A percentile compares a stretch with the other conserved stretches of the same genome.
Conservation (phyloP, 2,329 filamentous ascomycete species). For the Diaporthe amygdali region DNA sequence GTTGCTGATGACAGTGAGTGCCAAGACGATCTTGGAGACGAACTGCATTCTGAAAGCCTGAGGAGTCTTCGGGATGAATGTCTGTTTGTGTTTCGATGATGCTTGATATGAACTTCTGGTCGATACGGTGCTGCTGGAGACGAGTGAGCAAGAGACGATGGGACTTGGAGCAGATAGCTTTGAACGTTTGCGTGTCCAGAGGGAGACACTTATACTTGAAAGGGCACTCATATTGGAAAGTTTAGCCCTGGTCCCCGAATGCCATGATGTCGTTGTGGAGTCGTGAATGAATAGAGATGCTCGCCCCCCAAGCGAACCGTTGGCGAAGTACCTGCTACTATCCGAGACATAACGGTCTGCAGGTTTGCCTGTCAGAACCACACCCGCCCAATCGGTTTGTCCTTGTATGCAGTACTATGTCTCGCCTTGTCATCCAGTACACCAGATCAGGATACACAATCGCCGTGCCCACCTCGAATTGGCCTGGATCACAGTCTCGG, state of each 20-base stretch:
- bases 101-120: no score
- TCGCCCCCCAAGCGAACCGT: constrained; percentile 21
- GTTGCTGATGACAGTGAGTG: background rate
- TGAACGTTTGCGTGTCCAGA: background rate
- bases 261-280: background rate
- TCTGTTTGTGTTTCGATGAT: no score
- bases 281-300: background rate
- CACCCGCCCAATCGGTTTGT: constrained; percentile 18
- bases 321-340: constrained; percentile 17
- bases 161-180: background rate
- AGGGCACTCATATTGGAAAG: no score
- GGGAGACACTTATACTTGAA: background rate
- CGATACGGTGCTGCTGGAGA: background rate
- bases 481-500: constrained; percentile 19
- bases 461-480: background rate
- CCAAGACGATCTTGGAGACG: background rate
- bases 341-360: constrained; percentile 22
- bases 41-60: background rate
- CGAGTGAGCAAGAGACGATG: background rate
- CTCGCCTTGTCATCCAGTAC: background rate
- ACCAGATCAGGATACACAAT: background rate
- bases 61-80: no score
- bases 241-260: no score
- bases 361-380: constrained; percentile 18
- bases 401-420: background rate